phyloP scores from a whole-genome alignment of 2,329 filamentous ascomycete genomes.

The Fonsecaea erecta region DNA sequence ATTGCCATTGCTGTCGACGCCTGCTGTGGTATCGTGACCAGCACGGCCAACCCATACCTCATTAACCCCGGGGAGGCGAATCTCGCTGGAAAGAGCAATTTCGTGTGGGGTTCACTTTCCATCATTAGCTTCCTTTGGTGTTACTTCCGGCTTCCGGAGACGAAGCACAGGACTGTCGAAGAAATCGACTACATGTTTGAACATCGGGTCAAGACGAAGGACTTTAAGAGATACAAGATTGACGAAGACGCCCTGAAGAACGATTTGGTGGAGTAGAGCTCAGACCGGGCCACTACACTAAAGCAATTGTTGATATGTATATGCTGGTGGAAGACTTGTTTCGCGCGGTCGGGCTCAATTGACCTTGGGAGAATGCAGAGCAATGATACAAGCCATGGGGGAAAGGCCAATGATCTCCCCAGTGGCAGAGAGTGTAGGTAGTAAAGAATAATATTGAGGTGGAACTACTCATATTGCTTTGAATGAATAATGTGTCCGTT shows the following conservation, averaged over 20 bases:
- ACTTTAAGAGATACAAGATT: slow-evolving; percentile 7
- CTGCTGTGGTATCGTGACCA: slow-evolving; percentile 3
- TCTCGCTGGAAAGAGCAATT: background rate
- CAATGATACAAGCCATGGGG: no score
- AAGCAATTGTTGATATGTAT: no score
- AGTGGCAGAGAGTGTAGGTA: no score
- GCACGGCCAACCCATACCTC: slow-evolving; percentile 2
- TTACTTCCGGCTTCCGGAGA: slow-evolving; percentile 9
- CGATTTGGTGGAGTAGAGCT: slow-evolving; percentile 6
- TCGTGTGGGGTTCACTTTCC: background rate
- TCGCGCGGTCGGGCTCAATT: no score
- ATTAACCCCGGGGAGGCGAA: slow-evolving; percentile 3
- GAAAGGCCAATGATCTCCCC: no score
- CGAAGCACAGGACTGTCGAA: slow-evolving; percentile 7
- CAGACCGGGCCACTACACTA: background rate
- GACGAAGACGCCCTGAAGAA: slow-evolving; percentile 8
- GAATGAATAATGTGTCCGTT: no score
- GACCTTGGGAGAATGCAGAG: no score
- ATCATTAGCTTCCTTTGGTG: slow-evolving; percentile 8
- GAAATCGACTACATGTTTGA: slow-evolving; percentile 11
- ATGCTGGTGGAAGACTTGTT: no score
- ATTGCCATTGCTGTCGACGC: slow-evolving; percentile 9
- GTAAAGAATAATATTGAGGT: no score
- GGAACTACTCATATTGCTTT: no score
- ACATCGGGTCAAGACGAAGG: slow-evolving; percentile 4